phyloP scores from a whole-genome alignment of 176 grass and related monocot genomes.

The Paspalum vaginatum region DNA sequence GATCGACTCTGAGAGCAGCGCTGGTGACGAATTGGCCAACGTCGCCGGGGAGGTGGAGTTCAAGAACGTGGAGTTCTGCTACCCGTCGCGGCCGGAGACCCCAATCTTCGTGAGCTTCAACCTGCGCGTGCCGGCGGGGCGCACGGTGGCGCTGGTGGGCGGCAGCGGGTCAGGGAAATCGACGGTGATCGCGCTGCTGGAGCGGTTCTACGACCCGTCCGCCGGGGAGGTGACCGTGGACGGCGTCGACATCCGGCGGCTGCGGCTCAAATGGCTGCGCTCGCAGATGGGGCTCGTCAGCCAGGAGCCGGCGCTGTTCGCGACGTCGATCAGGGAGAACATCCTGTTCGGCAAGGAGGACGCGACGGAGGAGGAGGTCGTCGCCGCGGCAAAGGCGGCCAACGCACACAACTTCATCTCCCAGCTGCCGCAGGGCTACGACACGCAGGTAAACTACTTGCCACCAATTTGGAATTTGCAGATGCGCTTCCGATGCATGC shows the following conservation, averaged over 20 bases:
- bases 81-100: constrained; percentile 83
- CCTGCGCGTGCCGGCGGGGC: constrained; percentile 78
- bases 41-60: constrained; percentile 87
- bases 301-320: constrained; percentile 96
- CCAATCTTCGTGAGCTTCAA: constrained; percentile 79
- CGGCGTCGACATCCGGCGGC: constrained; percentile 72
- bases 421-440: constrained; percentile 84
- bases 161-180: constrained; percentile 88
- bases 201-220: constrained; percentile 88
- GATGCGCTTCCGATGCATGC: neutral
- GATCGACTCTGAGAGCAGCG: constrained; percentile 79
- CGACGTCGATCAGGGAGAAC: constrained; percentile 90
- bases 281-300: constrained; percentile 92
- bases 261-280: constrained; percentile 89
- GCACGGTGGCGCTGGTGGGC: constrained; percentile 82
- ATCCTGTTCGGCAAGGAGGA: constrained; percentile 94
- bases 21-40: constrained; percentile 65
- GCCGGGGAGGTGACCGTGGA: constrained; percentile 73
- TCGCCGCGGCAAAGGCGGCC: constrained; percentile 68
- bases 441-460: constrained; percentile 64
- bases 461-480: neutral
- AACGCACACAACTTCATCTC: constrained; percentile 99
- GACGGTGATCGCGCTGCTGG: constrained; percentile 88
- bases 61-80: constrained; percentile 76
- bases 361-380: constrained; percentile 79